Conservation (phyloP, 2,329 filamentous ascomycete species). For the Colletotrichum brevisporum region DNA sequence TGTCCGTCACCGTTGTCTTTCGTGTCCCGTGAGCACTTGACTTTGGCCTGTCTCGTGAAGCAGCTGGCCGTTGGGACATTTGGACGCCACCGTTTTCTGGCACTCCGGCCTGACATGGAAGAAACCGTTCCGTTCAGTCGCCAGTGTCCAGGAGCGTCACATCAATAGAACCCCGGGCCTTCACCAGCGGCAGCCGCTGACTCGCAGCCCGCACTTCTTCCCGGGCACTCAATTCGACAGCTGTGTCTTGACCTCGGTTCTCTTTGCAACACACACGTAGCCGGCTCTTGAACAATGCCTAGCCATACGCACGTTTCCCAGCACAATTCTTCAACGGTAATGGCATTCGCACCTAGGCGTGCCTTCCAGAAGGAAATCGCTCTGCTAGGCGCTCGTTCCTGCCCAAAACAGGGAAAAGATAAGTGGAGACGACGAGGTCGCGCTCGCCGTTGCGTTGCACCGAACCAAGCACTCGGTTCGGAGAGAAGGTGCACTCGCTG, state of each 20-base stretch:
- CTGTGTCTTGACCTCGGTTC: neutral
- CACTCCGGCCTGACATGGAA: neutral
- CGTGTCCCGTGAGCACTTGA: neutral
- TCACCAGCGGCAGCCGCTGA: neutral
- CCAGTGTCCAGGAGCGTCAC: neutral
- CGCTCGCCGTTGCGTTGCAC: constrained; percentile 11
- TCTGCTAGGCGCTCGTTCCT: neutral
- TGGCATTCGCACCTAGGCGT: neutral
- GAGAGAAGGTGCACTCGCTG: neutral
- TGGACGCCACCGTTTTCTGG: no score
- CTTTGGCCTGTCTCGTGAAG: no score
- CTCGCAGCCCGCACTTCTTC: neutral
- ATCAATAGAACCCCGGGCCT: neutral
- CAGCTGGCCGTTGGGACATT: no score
- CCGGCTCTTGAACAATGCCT: no score
- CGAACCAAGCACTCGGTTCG: constrained; percentile 19
- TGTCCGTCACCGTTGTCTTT: neutral
- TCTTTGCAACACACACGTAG: no score
- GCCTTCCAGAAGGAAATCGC: neutral
- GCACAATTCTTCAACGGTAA: no score
- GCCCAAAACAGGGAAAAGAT: constrained; percentile 15
- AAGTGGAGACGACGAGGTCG: neutral
- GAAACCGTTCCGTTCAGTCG: neutral
- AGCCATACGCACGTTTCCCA: no score
- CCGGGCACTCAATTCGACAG: neutral